A percentile compares a stretch with the other conserved stretches of the same genome.
phyloP scores from a whole-genome alignment of 495 filamentous ascomycete genomes.

The Penicillium alfredii region DNA sequence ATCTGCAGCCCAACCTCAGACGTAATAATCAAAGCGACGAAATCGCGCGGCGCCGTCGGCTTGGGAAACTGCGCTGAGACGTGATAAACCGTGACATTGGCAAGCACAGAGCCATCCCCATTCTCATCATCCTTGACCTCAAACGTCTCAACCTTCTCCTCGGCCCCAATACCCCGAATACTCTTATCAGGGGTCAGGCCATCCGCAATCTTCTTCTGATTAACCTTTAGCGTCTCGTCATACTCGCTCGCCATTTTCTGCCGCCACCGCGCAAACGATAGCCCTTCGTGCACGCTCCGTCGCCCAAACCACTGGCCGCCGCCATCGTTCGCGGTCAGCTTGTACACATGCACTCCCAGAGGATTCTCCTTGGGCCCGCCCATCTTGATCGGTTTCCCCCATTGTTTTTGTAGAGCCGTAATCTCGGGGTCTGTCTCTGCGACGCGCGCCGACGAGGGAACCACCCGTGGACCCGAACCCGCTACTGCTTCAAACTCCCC shows the following conservation, averaged over 20 bases:
- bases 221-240: constrained; percentile 51
- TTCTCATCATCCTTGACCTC: constrained; percentile 30
- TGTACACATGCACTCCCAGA: constrained; percentile 70
- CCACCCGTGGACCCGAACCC: constrained; percentile 39
- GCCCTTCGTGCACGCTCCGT: constrained; percentile 71
- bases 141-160: constrained; percentile 59
- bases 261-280: constrained; percentile 64
- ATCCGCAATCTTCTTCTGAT: constrained; percentile 48
- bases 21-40: constrained; percentile 69
- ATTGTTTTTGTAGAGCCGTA: constrained; percentile 63
- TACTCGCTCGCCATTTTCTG: constrained; percentile 43
- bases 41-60: constrained; percentile 81
- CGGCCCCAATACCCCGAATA: constrained; percentile 78
- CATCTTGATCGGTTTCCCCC: constrained; percentile 78
- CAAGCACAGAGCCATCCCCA: constrained; percentile 47
- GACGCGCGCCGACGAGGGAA: constrained; percentile 47
- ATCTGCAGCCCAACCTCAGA: constrained; percentile 28
- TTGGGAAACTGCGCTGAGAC: constrained; percentile 86
- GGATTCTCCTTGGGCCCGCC: constrained; percentile 62
- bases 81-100: constrained; percentile 58
- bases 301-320: constrained; percentile 87
- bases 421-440: constrained; percentile 42
- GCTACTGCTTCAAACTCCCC: constrained; percentile 10
- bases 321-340: constrained; percentile 69
- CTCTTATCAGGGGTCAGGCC: constrained; percentile 41